These are phyloP conservation scores for Tieghemostelium lacteum DNA, from an alignment of 78 protist genomes.

Conservation along the genomic window DNA sequence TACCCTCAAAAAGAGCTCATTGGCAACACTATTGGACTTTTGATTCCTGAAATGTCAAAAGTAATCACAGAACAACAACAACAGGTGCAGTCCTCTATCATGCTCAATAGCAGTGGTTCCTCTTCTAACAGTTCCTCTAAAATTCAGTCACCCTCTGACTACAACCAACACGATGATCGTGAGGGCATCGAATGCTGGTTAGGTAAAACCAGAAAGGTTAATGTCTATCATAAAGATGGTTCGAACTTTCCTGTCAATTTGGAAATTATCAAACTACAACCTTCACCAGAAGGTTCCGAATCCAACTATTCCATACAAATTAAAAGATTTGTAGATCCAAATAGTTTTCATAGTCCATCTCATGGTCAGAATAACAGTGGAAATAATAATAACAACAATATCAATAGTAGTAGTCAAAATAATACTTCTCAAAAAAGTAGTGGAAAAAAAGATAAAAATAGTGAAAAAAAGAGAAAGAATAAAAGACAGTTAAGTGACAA, in stretches of 20 bases:
- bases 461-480: background rate
- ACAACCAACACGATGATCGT: background rate
- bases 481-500: background rate
- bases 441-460: background rate
- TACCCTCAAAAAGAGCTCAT: constrained; percentile 52
- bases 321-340: constrained; percentile 22
- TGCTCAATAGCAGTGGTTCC: too few species aligned
- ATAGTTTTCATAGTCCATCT: too few species aligned
- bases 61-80: constrained; percentile 7
- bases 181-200: constrained; percentile 27
- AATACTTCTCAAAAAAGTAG: background rate
- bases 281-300: constrained; percentile 48
- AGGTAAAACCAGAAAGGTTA: constrained; percentile 40
- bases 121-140: too few species aligned
- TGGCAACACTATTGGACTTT: constrained; percentile 43
- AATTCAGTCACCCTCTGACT: background rate
- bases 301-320: constrained; percentile 28
- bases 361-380: background rate
- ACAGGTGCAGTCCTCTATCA: too few species aligned
- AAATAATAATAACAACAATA: background rate
- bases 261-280: constrained; percentile 48
- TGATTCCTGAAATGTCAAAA: constrained; percentile 53
- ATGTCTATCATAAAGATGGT: constrained; percentile 65
- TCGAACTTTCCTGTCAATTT: constrained; percentile 51
- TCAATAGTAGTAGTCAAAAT: background rate